phyloP scores from a whole-genome alignment of 257 asterid species.

The Rehmannia glutinosa region DNA sequence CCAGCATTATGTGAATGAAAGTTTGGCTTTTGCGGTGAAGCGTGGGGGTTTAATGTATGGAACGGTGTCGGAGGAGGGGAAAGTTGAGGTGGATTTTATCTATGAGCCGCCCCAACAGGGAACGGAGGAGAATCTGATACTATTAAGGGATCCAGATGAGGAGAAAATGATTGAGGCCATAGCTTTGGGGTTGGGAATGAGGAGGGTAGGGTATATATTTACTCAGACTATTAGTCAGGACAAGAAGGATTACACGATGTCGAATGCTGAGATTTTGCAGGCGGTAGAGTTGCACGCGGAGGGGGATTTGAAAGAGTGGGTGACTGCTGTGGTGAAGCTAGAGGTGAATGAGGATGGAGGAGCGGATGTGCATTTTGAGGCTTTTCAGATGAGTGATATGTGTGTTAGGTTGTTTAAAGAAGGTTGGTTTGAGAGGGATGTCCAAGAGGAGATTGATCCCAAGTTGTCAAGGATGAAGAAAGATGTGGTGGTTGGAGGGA shows the following conservation, averaged over 20 bases:
- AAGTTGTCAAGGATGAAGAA: conserved; percentile 86
- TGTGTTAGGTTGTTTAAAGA: conserved; percentile 72
- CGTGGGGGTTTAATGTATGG: conserved; percentile 97
- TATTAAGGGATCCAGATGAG: conserved; percentile 68
- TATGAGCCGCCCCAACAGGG: conserved; percentile 96
- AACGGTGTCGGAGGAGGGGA: conserved; percentile 71
- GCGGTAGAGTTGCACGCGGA: conserved; percentile 86
- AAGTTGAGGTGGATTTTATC: conserved; percentile 80
- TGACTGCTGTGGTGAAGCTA: conserved; percentile 82
- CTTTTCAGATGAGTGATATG: conserved; percentile 92
- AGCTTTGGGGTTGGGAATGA: conserved; percentile 83
- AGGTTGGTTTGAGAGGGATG: conserved; percentile 78
- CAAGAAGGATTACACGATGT: conserved; percentile 83
- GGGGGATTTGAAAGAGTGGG: conserved; percentile 92
- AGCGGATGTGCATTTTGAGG: conserved; percentile 92
- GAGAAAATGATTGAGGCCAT: conserved; percentile 77
- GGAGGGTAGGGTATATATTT: conserved; percentile 80
- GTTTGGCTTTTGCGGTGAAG: conserved; percentile 81
- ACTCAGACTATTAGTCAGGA: conserved; percentile 86
- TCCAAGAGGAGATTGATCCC: conserved; percentile 66
- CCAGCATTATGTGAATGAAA: conserved; percentile 87
- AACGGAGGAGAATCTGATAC: conserved; percentile 57
- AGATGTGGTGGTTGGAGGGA: conserved; percentile 81
- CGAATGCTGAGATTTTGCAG: conserved; percentile 69
- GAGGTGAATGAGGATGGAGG: conserved; percentile 88